Evolutionary conservation across 2,329 filamentous ascomycete species (phyloP).

Genomic region (Aspergillus novoparasiticus): DNA sequence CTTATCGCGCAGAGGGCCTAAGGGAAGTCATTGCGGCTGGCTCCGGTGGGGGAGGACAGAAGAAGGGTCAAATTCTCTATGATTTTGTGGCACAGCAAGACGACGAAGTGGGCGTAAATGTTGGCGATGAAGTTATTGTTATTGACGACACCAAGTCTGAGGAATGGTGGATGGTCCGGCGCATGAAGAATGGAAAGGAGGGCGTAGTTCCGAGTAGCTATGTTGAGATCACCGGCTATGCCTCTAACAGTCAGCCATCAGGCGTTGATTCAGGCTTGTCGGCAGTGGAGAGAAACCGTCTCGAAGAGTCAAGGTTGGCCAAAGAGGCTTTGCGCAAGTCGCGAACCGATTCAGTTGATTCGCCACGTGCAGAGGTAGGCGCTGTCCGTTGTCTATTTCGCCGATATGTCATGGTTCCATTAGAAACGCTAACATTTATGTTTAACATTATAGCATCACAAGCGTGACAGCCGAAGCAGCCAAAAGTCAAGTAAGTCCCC

Average conservation of each 20-base stretch:
- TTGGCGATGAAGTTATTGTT: slow-evolving; percentile 87
- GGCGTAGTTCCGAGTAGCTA: slow-evolving; percentile 97
- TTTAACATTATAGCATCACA: slow-evolving; percentile 66
- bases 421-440: slow-evolving; percentile 63
- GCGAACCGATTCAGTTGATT: slow-evolving; percentile 59
- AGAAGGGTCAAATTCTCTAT: slow-evolving; percentile 85
- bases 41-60: slow-evolving; percentile 62
- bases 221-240: slow-evolving; percentile 78
- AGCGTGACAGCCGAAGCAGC: slow-evolving; percentile 68
- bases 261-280: slow-evolving; percentile 65
- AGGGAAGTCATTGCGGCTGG: slow-evolving; percentile 84
- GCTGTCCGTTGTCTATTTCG: slow-evolving; percentile 49
- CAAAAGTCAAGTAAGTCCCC: slow-evolving; percentile 71
- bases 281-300: slow-evolving; percentile 72
- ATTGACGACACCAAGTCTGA: slow-evolving; percentile 90
- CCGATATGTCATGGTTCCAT: not conserved
- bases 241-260: slow-evolving; percentile 53
- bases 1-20: slow-evolving; percentile 75
- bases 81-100: slow-evolving; percentile 97
- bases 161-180: slow-evolving; percentile 96
- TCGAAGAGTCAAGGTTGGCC: slow-evolving; percentile 81
- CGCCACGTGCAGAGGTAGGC: slow-evolving; percentile 70
- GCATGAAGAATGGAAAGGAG: slow-evolving; percentile 88
- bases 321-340: slow-evolving; percentile 72
- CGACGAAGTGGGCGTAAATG: slow-evolving; percentile 89